These are phyloP conservation scores for Calocera viscosa DNA, from an alignment of 768 basidiomycete genomes.

Conservation along the genomic window DNA sequence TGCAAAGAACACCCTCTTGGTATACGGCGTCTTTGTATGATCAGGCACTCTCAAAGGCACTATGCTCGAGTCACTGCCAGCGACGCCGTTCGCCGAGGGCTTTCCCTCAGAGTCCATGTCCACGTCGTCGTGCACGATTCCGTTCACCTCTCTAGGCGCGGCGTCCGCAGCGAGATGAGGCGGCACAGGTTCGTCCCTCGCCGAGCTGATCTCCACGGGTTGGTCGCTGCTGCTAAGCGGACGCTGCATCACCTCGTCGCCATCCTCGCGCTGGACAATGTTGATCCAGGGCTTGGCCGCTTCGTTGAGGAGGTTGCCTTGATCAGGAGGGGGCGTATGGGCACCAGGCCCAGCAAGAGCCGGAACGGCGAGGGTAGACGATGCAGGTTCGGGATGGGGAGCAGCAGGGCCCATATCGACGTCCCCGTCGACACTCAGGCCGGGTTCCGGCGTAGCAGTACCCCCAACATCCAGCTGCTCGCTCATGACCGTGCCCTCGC, in stretches of 20 bases:
- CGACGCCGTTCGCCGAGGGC: constrained; percentile 20
- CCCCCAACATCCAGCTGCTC: neutral
- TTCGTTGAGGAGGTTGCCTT: neutral
- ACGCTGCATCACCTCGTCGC: neutral
- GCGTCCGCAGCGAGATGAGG: constrained; percentile 2
- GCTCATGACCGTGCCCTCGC: constrained; percentile 3
- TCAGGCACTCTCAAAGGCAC: constrained; percentile 12
- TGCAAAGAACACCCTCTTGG: constrained; percentile 49
- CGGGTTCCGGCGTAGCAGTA: neutral
- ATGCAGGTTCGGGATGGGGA: neutral
- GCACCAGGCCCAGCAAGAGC: neutral
- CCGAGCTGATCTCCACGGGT: neutral
- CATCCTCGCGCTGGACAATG: neutral
- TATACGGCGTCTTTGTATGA: constrained; percentile 17
- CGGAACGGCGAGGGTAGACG: neutral
- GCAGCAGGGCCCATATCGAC: constrained; percentile 3
- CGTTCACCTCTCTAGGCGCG: constrained; percentile 10
- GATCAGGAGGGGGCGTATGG: neutral
- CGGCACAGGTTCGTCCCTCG: constrained; percentile 3
- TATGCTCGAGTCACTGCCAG: constrained; percentile 28
- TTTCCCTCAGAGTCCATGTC: constrained; percentile 20
- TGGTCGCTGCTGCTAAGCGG: constrained; percentile 3
- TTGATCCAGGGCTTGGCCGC: neutral
- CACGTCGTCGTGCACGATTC: constrained; percentile 10
- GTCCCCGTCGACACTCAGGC: neutral